A percentile compares a stretch with the other conserved stretches of the same genome.
phyloP scores from a whole-genome alignment of 1,139 yeast genomes.

The Geotrichum reessii region DNA sequence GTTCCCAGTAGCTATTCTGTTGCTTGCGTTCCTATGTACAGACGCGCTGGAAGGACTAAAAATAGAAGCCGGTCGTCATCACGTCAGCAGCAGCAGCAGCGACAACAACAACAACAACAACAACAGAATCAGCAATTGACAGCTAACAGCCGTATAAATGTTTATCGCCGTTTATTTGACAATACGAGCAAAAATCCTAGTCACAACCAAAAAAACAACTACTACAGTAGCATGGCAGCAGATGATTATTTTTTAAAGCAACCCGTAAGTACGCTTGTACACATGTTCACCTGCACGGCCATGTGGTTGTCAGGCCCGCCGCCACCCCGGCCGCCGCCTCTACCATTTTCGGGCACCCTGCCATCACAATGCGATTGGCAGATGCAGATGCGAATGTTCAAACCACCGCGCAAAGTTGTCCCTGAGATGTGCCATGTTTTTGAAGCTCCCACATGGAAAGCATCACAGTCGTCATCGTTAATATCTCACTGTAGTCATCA shows the following conservation, averaged over 20 bases:
- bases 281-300: slow-evolving; percentile 26
- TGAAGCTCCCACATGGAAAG: neutral
- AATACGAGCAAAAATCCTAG: neutral
- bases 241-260: neutral
- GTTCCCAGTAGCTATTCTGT: neutral
- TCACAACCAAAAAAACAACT: neutral
- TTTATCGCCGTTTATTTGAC: neutral
- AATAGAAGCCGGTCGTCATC: neutral
- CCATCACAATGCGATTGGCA: neutral
- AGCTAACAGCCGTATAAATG: neutral
- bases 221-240: neutral
- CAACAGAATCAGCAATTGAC: neutral
- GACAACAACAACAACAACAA: neutral
- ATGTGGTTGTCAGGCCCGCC: slow-evolving; percentile 12
- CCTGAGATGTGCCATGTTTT: slow-evolving; percentile 5
- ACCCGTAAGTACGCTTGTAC: slow-evolving; percentile 26
- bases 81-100: neutral
- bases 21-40: neutral
- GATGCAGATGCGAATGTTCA: neutral
- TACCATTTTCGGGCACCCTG: neutral
- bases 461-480: neutral
- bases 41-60: neutral
- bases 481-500: neutral
- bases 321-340: slow-evolving; percentile 13
- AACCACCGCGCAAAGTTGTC: neutral